phyloP scores from a whole-genome alignment of 805 yeast species.

The Groenewaldozyma salmanticensis region DNA sequence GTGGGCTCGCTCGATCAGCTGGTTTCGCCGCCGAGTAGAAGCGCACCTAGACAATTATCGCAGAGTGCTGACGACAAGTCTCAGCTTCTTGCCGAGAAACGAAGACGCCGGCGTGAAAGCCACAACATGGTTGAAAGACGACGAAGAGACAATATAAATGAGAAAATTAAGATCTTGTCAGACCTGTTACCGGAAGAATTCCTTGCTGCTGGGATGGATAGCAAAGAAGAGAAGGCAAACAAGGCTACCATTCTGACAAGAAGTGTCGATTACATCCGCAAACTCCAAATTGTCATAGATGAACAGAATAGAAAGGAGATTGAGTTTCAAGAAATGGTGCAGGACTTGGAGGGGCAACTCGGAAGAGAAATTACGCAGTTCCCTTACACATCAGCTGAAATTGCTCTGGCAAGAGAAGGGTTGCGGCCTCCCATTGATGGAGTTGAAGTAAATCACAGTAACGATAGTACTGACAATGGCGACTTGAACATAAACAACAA shows the following conservation, averaged over 20 bases:
- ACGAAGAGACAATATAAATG: constrained; percentile 83
- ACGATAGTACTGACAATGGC: too few species aligned
- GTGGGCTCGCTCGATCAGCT: not conserved
- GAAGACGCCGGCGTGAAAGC: constrained; percentile 71
- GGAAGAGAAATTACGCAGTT: constrained; percentile 36
- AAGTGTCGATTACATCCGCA: constrained; percentile 70
- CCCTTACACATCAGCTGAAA: constrained; percentile 68
- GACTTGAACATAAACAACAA: too few species aligned
- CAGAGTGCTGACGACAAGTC: constrained; percentile 14
- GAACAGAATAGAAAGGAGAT: constrained; percentile 71
- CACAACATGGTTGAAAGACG: constrained; percentile 93
- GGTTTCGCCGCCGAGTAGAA: not conserved
- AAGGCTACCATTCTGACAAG: constrained; percentile 68
- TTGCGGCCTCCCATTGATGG: constrained; percentile 4
- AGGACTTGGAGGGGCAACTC: constrained; percentile 40
- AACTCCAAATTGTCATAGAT: constrained; percentile 55
- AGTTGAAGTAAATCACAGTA: too few species aligned
- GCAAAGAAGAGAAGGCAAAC: constrained; percentile 61
- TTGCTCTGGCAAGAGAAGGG: constrained; percentile 66
- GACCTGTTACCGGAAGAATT: constrained; percentile 56
- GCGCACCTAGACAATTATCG: constrained; percentile 1
- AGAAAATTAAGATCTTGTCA: constrained; percentile 77
- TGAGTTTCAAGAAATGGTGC: constrained; percentile 53
- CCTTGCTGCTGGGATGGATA: constrained; percentile 12
- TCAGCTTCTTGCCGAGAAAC: constrained; percentile 40